Conservation (phyloP, 2,329 filamentous ascomycete genomes). For the Paraphoma chrysanthemicola region DNA sequence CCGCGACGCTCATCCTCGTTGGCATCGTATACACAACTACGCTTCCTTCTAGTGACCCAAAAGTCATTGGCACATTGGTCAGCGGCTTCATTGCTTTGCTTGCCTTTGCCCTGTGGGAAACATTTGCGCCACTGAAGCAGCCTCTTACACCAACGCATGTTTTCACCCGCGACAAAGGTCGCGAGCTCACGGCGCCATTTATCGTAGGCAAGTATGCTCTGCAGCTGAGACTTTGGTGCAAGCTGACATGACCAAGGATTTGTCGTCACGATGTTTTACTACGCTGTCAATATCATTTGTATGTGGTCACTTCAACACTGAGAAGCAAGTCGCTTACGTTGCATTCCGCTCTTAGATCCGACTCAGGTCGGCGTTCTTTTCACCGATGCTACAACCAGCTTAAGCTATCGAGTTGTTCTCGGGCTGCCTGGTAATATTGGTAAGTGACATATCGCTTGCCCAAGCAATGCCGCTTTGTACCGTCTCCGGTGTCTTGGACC, state of each 20-base stretch:
- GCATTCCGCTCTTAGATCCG: constrained; percentile 26
- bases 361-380: constrained; percentile 58
- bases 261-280: constrained; percentile 62
- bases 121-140: constrained; percentile 30
- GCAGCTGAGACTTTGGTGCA: too few relatives aligned
- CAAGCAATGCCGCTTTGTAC: too few relatives aligned
- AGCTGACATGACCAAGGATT: constrained; percentile 17
- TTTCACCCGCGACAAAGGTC: constrained; percentile 53
- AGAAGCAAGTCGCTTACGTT: background rate
- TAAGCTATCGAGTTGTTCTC: constrained; percentile 46
- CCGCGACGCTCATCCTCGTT: constrained; percentile 34
- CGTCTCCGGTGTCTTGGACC: too few relatives aligned
- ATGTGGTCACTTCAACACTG: constrained; percentile 6
- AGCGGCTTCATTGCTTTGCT: constrained; percentile 39
- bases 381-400: constrained; percentile 44
- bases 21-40: constrained; percentile 45
- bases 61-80: constrained; percentile 42
- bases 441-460: constrained; percentile 8
- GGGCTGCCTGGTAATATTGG: constrained; percentile 55
- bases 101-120: constrained; percentile 42
- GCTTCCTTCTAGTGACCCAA: constrained; percentile 26
- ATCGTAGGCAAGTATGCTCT: constrained; percentile 39
- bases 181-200: constrained; percentile 58
- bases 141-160: constrained; percentile 54
- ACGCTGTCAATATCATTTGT: constrained; percentile 55